A percentile compares a stretch with the other conserved stretches of the same genome.
Evolutionary conservation across 2,329 filamentous ascomycete genomes (phyloP).

Genomic region (Ophiocordyceps unilateralis): DNA sequence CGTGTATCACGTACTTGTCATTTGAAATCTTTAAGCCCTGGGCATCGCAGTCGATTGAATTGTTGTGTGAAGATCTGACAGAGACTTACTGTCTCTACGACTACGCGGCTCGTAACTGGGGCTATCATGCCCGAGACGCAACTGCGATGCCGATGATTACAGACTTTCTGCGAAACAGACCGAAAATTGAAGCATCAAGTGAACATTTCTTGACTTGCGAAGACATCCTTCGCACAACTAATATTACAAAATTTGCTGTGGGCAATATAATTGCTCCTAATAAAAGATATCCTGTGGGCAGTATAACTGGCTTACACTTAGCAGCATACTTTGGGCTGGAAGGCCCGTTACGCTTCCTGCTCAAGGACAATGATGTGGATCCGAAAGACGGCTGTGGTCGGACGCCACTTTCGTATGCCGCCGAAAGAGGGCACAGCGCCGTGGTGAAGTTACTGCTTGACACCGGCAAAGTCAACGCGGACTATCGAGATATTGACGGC

Average conservation of each 20-base stretch:
- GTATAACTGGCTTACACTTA: background rate
- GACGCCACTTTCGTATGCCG: background rate
- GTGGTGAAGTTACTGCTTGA: background rate
- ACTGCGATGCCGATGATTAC: background rate
- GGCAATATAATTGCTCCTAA: background rate
- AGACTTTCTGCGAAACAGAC: background rate
- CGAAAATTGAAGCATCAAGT: background rate
- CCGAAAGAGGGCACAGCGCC: background rate
- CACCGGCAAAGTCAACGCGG: background rate
- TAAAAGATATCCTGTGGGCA: background rate
- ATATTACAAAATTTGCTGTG: fast-evolving
- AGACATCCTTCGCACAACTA: no score
- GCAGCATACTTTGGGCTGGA: background rate
- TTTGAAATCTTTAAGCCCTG: background rate
- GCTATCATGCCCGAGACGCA: background rate
- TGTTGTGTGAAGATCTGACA: background rate
- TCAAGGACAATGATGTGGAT: background rate
- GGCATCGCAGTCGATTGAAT: background rate
- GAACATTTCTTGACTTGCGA: background rate
- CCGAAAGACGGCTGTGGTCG: background rate
- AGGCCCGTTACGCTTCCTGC: background rate
- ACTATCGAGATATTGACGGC: background rate
- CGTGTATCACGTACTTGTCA: background rate
- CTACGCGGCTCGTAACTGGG: background rate
- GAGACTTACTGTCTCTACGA: background rate